Conservation (phyloP, 768 basidiomycete genomes). For the Mycena pura region DNA sequence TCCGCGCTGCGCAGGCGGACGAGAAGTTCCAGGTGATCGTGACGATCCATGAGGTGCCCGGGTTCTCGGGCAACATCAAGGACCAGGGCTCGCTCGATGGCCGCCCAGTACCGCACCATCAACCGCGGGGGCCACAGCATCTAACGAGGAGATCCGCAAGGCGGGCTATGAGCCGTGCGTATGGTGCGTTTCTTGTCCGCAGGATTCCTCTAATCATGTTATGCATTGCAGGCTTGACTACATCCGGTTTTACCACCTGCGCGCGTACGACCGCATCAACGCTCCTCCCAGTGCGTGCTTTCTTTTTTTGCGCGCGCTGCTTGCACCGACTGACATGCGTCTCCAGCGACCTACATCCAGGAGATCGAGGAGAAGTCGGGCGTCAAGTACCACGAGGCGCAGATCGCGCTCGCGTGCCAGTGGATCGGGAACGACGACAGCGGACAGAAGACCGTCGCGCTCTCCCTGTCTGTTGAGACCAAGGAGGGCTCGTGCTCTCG, state of each 20-base stretch:
- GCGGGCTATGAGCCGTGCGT: slow-evolving; percentile 83
- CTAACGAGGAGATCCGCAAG: slow-evolving; percentile 79
- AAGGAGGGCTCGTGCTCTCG: slow-evolving; percentile 53
- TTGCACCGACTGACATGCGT: too few species aligned
- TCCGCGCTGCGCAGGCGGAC: slow-evolving; percentile 75
- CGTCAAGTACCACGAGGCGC: slow-evolving; percentile 84
- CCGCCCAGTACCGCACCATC: slow-evolving; percentile 86
- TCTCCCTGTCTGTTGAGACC: slow-evolving; percentile 62
- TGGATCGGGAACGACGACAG: slow-evolving; percentile 67
- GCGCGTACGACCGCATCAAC: slow-evolving; percentile 91
- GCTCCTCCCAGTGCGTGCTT: too few species aligned
- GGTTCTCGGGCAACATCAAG: slow-evolving; percentile 85
- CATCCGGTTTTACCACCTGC: slow-evolving; percentile 91
- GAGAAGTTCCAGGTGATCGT: slow-evolving; percentile 89
- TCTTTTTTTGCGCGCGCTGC: too few species aligned
- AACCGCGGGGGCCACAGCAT: slow-evolving; percentile 89
- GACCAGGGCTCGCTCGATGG: slow-evolving; percentile 72
- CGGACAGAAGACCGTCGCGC: slow-evolving; percentile 57
- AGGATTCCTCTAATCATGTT: background rate
- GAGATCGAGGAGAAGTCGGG: slow-evolving; percentile 77
- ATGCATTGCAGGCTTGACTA: slow-evolving; percentile 71
- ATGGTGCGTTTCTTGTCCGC: background rate
- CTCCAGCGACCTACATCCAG: slow-evolving; percentile 61
- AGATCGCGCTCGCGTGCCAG: slow-evolving; percentile 80
- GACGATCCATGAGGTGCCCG: slow-evolving; percentile 89